Conservation (phyloP, 2,329 filamentous ascomycete species). For the Zymoseptoria crescenta region DNA sequence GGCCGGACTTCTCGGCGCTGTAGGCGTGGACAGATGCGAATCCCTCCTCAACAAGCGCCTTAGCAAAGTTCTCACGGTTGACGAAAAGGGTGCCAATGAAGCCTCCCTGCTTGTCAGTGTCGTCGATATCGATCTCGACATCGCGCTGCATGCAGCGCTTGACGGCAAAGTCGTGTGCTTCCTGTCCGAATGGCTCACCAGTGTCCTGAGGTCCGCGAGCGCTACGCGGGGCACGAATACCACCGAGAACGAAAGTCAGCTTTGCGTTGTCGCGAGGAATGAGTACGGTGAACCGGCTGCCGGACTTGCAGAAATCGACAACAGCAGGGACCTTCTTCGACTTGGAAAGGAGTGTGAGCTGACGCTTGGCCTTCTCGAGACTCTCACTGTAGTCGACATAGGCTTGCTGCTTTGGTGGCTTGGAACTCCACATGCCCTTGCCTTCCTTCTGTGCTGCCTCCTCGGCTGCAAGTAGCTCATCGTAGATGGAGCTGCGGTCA, state of each 20-base stretch:
- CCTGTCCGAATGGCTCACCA: conserved; percentile 88
- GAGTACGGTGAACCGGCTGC: conserved; percentile 83
- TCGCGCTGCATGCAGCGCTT: conserved; percentile 86
- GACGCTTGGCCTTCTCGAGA: conserved; percentile 90
- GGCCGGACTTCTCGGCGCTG: conserved; percentile 91
- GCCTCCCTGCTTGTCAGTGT: conserved; percentile 90
- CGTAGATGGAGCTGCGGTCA: conserved; percentile 88
- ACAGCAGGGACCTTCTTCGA: conserved; percentile 89
- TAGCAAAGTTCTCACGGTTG: conserved; percentile 92
- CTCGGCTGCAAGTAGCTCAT: conserved; percentile 74
- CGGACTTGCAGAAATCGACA: conserved; percentile 97
- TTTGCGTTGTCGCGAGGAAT: conserved; percentile 90
- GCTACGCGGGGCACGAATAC: conserved; percentile 82
- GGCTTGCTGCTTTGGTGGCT: conserved; percentile 72
- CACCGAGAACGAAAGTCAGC: conserved; percentile 87
- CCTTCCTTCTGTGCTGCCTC: conserved; percentile 74
- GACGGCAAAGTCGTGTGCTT: conserved; percentile 86
- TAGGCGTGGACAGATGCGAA: conserved; percentile 87
- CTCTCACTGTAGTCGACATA: conserved; percentile 88
- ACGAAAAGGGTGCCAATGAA: conserved; percentile 94
- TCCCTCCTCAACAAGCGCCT: conserved; percentile 86
- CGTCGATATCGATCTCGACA: conserved; percentile 90
- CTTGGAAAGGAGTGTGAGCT: conserved; percentile 75
- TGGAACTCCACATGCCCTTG: conserved; percentile 93
- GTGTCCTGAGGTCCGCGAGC: conserved; percentile 72